These are phyloP conservation scores for Cyberlindnera suaveolens DNA, from an alignment of 805 yeast genomes.

Conservation along the genomic window DNA sequence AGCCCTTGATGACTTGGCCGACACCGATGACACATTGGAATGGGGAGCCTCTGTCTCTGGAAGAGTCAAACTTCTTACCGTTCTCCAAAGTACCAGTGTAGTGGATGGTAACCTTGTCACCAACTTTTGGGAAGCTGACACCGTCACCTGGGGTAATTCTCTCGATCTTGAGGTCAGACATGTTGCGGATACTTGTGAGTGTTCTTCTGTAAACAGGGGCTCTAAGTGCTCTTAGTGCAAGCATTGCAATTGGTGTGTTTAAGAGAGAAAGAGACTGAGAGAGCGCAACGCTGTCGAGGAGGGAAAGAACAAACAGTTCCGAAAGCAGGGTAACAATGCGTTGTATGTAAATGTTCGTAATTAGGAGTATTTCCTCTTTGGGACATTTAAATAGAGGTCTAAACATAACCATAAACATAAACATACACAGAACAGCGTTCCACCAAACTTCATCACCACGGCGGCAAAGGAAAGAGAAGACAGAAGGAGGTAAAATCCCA, in stretches of 20 bases:
- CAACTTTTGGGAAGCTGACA: conserved; percentile 74
- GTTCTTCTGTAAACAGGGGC: conserved; percentile 7
- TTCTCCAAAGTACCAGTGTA: conserved; percentile 93
- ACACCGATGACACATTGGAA: conserved; percentile 93
- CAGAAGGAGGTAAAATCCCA: conserved; percentile 6
- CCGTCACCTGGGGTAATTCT: conserved; percentile 57
- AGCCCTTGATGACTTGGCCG: conserved; percentile 93
- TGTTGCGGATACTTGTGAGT: conserved; percentile 15
- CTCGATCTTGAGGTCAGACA: conserved; percentile 27
- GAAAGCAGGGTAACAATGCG: neutral
- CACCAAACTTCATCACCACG: too few relatives aligned
- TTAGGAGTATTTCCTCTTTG: too few relatives aligned
- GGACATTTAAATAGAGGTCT: too few relatives aligned
- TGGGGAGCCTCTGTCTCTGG: conserved; percentile 91
- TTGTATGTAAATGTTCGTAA: too few relatives aligned
- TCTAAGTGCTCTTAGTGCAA: conserved; percentile 11
- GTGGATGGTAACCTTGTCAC: conserved; percentile 89
- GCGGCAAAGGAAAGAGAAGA: neutral
- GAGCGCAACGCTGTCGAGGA: neutral
- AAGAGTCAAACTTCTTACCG: conserved; percentile 94
- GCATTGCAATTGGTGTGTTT: conserved; percentile 4
- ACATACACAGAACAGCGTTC: too few relatives aligned
- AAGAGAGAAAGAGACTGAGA: too few relatives aligned
- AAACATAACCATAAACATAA: too few relatives aligned
- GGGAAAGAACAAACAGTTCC: neutral